These are phyloP conservation scores for Leccinum fallax DNA, from an alignment of 1,284 basidiomycete genomes.

Conservation along the genomic window DNA sequence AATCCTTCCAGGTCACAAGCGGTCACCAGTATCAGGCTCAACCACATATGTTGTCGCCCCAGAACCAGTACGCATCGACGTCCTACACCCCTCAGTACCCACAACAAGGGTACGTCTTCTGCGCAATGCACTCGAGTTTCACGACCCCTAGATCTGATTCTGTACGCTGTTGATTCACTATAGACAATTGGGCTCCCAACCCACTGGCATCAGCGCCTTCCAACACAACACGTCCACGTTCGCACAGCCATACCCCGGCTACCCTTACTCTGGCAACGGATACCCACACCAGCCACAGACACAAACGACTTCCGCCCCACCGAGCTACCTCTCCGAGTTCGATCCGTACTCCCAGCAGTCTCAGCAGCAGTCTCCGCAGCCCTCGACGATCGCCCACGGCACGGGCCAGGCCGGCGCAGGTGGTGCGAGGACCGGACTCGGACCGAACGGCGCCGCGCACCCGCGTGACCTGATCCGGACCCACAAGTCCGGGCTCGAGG, in stretches of 20 bases:
- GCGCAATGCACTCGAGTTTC: neutral
- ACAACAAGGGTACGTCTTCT: slow-evolving; percentile 18
- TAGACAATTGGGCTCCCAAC: slow-evolving; percentile 28
- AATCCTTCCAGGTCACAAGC: slow-evolving; percentile 8
- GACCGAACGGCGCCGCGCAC: slow-evolving; percentile 42
- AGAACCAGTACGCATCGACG: slow-evolving; percentile 24
- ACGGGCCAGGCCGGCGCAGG: neutral
- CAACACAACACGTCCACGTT: slow-evolving; percentile 30
- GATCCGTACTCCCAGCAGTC: slow-evolving; percentile 47
- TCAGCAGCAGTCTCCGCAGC: slow-evolving; percentile 1
- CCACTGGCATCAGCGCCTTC: slow-evolving; percentile 29
- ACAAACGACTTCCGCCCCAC: slow-evolving; percentile 39
- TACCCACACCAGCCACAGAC: slow-evolving; percentile 14
- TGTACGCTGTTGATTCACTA: neutral
- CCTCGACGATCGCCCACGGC: slow-evolving; percentile 15
- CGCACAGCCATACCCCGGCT: slow-evolving; percentile 20
- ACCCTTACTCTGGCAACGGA: neutral
- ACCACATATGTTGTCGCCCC: slow-evolving; percentile 21
- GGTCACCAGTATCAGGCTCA: slow-evolving; percentile 18
- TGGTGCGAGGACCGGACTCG: neutral
- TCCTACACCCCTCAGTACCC: slow-evolving; percentile 27
- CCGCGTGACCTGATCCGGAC: slow-evolving; percentile 57
- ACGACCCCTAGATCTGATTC: slow-evolving; percentile 4
- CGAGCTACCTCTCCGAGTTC: slow-evolving; percentile 50
- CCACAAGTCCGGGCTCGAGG: slow-evolving; percentile 56